Base-by-base conservation (phyloP, 441 rosid species). In the Daphne laureola region DNA sequence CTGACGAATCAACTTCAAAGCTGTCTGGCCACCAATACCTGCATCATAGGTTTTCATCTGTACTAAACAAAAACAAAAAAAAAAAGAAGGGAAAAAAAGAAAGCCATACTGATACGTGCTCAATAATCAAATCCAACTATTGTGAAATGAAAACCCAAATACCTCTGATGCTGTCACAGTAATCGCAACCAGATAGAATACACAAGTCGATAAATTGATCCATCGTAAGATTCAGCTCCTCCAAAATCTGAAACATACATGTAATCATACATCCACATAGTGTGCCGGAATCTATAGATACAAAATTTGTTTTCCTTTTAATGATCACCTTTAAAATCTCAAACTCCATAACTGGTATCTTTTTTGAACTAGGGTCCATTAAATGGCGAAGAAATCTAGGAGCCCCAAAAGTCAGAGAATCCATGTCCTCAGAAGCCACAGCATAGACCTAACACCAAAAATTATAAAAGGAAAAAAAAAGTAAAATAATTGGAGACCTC, bases 381-480 rank as follows among this genome's bases (percentile, higher is more conserved):
- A 93, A 72, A 75, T 90, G 99, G 61, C 96, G 95, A 64, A 93
- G 93, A 78, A 93, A 93, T 43, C 71, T 90, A 43, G 96, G 75
- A 73, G 97, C 88, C 56, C 96, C 96, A 74, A 90, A 93, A 49
- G 97, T 93, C 53, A 93, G 78, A 61, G 97, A 93, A 59, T 93
- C 99, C 99, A 93, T 93, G 68, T 93, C 99, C 78, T 93, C 99
- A 58, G 97, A 93, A 67, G 99, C 99, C 62, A 93, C 97, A 18
- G 84, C 99, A 69, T 90, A 92, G 66, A 86, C 96, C 98, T 92
- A 68, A 66, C 62, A 61, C 54, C 35, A 12, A 65, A 7, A 46
- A 57, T 7, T 6, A 12, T 51, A 35, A 51, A 31, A 8, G 9
- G 25, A 8, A 35, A 5, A 42, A 35, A 35, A 43, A 41, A n/a